These are phyloP conservation scores for Streptanthus diversifolius DNA, from an alignment of 345 rosid genomes.

Conservation along the genomic window DNA sequence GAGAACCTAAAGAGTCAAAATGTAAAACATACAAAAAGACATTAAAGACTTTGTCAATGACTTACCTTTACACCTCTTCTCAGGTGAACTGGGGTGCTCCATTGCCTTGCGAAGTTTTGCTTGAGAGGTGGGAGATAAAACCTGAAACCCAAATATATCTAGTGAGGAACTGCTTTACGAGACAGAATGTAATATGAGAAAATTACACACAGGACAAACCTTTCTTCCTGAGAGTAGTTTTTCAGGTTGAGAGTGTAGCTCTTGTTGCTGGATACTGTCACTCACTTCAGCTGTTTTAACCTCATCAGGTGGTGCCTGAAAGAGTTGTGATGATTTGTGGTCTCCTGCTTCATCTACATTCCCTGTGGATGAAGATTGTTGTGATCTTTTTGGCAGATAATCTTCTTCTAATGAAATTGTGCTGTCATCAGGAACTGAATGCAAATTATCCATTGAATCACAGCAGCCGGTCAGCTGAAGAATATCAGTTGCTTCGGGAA, in stretches of 20 bases:
- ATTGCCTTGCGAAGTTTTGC: conserved; percentile 60
- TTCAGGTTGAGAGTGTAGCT: conserved; percentile 45
- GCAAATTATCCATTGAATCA: conserved; percentile 22
- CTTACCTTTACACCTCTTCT: conserved; percentile 52
- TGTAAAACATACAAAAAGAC: background rate
- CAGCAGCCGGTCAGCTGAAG: conserved; percentile 23
- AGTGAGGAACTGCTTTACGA: conserved; percentile 21
- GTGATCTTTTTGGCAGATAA: conserved; percentile 24
- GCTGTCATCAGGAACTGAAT: conserved; percentile 14
- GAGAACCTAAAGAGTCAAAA: conserved; percentile 10
- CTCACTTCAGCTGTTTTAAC: conserved; percentile 10
- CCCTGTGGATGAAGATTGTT: conserved; percentile 20
- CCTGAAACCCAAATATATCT: conserved; percentile 44
- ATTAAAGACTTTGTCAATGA: background rate
- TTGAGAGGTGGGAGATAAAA: conserved; percentile 76
- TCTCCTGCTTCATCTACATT: conserved; percentile 27
- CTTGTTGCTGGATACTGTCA: conserved; percentile 19
- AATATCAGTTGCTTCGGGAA: conserved; percentile 31
- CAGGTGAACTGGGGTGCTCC: conserved; percentile 43
- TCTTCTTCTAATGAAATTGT: conserved; percentile 24
- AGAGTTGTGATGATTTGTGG: conserved; percentile 13
- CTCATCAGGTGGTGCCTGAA: conserved; percentile 8
- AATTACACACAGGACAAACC: conserved; percentile 38
- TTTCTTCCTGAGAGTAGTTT: conserved; percentile 62
- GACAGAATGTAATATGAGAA: background rate